These are phyloP conservation scores for Pachysandra terminalis DNA, from an alignment of 164 flowering plant genomes.

Conservation along the genomic window DNA sequence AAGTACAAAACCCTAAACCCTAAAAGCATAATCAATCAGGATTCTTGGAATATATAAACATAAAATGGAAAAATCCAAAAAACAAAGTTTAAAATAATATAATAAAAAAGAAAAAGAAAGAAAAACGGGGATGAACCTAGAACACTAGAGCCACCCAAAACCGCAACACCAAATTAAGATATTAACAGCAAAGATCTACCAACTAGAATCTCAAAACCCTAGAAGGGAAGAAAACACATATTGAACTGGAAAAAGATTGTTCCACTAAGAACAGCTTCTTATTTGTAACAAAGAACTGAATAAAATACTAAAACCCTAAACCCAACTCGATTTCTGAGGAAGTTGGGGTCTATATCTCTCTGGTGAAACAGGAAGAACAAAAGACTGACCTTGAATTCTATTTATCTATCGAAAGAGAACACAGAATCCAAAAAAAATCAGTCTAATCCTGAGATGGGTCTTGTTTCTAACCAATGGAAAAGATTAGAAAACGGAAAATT, in stretches of 20 bases:
- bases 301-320: conserved; percentile 4
- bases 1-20: conserved; percentile 44
- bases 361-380: conserved; percentile 2
- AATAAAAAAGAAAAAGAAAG: no score
- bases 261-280: background rate
- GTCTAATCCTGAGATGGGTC: conserved; percentile 3
- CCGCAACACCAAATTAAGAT: background rate
- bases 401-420: background rate
- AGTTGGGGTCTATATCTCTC: background rate
- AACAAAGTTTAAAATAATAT: background rate
- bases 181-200: background rate
- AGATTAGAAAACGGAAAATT: conserved; percentile 15
- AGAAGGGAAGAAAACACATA: no score
- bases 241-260: no score
- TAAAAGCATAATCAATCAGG: background rate
- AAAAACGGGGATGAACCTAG: conserved; percentile 19
- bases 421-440: background rate
- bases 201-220: background rate
- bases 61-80: background rate
- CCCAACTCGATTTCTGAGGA: background rate
- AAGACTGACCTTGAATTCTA: background rate
- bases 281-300: background rate
- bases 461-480: conserved; percentile 6
- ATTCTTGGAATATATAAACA: conserved; percentile 1
- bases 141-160: background rate